Base-by-base conservation (phyloP, 352 stramenopile species). In the Phytophthora niederhauseri region DNA sequence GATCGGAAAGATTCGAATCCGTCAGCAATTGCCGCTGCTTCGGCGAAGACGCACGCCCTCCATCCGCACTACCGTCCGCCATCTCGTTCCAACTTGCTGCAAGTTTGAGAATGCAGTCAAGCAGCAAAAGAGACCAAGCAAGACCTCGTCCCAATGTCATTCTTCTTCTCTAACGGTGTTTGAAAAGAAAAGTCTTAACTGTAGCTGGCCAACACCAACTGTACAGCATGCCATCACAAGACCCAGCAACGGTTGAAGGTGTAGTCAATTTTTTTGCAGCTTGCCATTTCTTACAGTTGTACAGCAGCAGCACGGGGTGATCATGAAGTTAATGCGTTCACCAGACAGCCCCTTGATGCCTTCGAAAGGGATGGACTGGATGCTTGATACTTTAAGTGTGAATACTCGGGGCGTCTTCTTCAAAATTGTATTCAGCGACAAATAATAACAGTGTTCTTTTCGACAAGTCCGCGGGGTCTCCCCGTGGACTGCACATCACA, bases 341-440 rank as follows among this genome's bases (percentile, higher is more conserved):
- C 24, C 24, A 26, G 24, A 26, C 24, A 4, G 24, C 24, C 24
- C 24, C 2, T 26, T 26, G 24, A 2, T 4, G 24, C 24, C 24
- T 26, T 26, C 22, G 22, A 26, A 26, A 26, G 22, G 22, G 22
- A 26, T 26, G 24, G 24, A 26, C 24, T 26, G 24, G 24, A 26
- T 26, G 24, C 24, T 26, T 26, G 24, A 26, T 26, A 26, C 24
- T 26, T 26, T 2, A 26, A 26, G 24, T 26, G 24, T 26, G 24
- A 26, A 26, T 26, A 26, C 24, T 26, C 24, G 24, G 24, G 24
- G 24, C 6, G 17, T 61, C 38, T 58, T 50, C 31, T 20, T 67
- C 54, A 71, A 74, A 75, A 72, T 68, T 66, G 59, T 64, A 72
- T 72, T 72, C 66, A 56, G n/a, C 57, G 17, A 68, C 66, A 72